Conservation (phyloP, 495 filamentous ascomycete genomes). For the Cenococcum geophilum region DNA sequence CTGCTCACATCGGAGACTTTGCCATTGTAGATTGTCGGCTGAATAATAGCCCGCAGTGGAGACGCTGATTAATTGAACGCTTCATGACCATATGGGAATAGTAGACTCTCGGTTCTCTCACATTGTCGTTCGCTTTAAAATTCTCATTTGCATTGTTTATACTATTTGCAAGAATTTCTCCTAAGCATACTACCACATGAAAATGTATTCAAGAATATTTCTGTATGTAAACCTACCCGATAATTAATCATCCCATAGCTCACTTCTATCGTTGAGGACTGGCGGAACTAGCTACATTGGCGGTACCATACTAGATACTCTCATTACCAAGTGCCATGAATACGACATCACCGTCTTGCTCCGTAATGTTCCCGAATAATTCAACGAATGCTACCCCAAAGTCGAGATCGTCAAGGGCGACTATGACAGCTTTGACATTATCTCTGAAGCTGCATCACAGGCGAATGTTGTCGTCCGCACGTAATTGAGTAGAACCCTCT, state of each 20-base stretch:
- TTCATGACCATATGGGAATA: too few species aligned
- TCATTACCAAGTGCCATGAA: conserved; percentile 42
- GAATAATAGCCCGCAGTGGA: too few species aligned
- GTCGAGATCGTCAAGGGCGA: conserved; percentile 49
- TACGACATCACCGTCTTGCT: conserved; percentile 44
- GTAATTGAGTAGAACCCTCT: conserved; percentile 16
- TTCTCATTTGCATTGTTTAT: too few species aligned
- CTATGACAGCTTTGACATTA: conserved; percentile 47
- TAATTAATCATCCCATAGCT: background rate
- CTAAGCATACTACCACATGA: background rate
- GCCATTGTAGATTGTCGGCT: too few species aligned
- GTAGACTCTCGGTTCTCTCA: too few species aligned
- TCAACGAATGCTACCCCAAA: conserved; percentile 44
- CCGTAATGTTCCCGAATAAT: conserved; percentile 31
- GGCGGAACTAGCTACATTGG: conserved; percentile 50
- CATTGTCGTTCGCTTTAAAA: too few species aligned
- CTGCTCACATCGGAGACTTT: background rate
- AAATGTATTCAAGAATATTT: conserved; percentile 31
- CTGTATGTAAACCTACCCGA: conserved; percentile 17
- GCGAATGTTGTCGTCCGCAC: conserved; percentile 54
- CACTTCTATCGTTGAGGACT: conserved; percentile 32
- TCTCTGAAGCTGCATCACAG: conserved; percentile 50
- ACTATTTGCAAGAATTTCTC: too few species aligned
- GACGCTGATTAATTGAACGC: too few species aligned
- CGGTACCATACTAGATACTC: conserved; percentile 43